phyloP scores from a whole-genome alignment of 805 yeast genomes.

The Kodamaea neixiangensis region DNA sequence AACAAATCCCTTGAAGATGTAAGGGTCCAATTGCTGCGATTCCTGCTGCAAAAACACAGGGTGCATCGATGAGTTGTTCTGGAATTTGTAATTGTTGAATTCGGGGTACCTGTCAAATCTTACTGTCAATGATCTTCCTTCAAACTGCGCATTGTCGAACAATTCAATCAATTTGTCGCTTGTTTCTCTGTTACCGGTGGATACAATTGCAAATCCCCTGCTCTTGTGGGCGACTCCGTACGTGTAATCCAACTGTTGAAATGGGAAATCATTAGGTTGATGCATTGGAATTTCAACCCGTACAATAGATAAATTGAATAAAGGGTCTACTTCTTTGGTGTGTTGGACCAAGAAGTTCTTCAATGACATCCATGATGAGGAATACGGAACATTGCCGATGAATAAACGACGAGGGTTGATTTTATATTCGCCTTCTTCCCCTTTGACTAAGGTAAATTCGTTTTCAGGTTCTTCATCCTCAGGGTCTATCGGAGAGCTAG shows the following conservation, averaged over 20 bases:
- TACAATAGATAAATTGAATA: slow-evolving; percentile 25
- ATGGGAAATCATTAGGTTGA: slow-evolving; percentile 7
- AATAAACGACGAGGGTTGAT: slow-evolving; percentile 49
- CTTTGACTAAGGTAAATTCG: background rate
- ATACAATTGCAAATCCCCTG: slow-evolving; percentile 68
- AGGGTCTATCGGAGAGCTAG: background rate
- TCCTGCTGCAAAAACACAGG: slow-evolving; percentile 2
- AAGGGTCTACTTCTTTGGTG: slow-evolving; percentile 30
- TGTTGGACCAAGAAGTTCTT: slow-evolving; percentile 27
- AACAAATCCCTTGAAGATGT: slow-evolving; percentile 12
- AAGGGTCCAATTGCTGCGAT: slow-evolving; percentile 6
- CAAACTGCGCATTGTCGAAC: slow-evolving; percentile 55
- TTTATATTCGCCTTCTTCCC: slow-evolving; percentile 23
- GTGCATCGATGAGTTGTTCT: slow-evolving; percentile 13
- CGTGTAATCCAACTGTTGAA: slow-evolving; percentile 2
- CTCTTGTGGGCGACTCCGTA: slow-evolving; percentile 14
- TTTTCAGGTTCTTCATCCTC: background rate
- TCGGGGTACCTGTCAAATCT: slow-evolving; percentile 58
- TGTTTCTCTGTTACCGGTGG: slow-evolving; percentile 47
- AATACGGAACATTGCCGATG: slow-evolving; percentile 58
- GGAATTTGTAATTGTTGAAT: slow-evolving; percentile 32
- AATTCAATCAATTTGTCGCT: slow-evolving; percentile 50
- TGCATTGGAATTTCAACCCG: slow-evolving; percentile 47
- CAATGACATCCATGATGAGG: slow-evolving; percentile 39
- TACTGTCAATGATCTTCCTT: slow-evolving; percentile 62